These are phyloP conservation scores for Coniochaeta ligniaria DNA, from an alignment of 2,329 filamentous ascomycete species.

Conservation along the genomic window DNA sequence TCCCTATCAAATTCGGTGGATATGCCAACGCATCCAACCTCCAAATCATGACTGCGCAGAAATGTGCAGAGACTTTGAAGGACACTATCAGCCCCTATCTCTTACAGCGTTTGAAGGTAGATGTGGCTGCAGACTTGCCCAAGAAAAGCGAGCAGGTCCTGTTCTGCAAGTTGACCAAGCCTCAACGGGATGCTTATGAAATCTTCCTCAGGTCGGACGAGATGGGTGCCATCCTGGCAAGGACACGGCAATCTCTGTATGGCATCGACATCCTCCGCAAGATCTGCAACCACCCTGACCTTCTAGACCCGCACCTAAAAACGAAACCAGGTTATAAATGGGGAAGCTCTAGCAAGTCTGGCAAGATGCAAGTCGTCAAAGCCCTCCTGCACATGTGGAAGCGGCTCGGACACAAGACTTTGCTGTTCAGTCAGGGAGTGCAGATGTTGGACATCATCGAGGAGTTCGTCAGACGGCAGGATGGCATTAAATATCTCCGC, in stretches of 20 bases:
- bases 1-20: conserved; percentile 86
- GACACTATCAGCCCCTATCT: conserved; percentile 91
- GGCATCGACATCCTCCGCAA: conserved; percentile 91
- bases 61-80: conserved; percentile 88
- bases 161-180: conserved; percentile 82
- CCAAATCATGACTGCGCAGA: conserved; percentile 88
- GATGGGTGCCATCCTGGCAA: conserved; percentile 72
- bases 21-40: conserved; percentile 94
- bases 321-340: conserved; percentile 63
- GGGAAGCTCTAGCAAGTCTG: conserved; percentile 71
- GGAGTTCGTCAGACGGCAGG: conserved; percentile 62
- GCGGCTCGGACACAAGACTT: conserved; percentile 80
- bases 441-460: conserved; percentile 96
- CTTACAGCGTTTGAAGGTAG: conserved; percentile 83
- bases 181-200: conserved; percentile 75
- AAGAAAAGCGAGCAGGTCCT: conserved; percentile 95
- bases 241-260: conserved; percentile 71
- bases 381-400: conserved; percentile 84
- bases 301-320: conserved; percentile 56
- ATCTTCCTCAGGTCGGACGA: conserved; percentile 76
- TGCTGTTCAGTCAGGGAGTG: conserved; percentile 87
- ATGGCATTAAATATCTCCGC: conserved; percentile 67
- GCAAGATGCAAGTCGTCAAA: conserved; percentile 94
- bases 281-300: conserved; percentile 95
- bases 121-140: conserved; percentile 87